These are phyloP conservation scores for Ophiostoma himal-ulmi DNA, from an alignment of 2,329 filamentous ascomycete genomes.

Conservation along the genomic window DNA sequence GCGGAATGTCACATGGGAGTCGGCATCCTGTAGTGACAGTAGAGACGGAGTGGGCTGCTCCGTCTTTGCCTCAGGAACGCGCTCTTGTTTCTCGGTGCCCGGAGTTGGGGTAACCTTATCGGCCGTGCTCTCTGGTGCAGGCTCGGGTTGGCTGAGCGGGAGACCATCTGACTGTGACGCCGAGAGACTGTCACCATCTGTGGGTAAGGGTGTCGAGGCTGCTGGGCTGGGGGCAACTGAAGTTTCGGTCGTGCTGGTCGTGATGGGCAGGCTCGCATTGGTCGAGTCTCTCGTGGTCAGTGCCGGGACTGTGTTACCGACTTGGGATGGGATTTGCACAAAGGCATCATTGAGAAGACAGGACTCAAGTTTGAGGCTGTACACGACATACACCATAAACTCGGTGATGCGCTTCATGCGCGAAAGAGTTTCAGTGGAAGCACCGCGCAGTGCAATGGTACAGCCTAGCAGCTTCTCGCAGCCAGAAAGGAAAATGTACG, in stretches of 20 bases:
- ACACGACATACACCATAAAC: constrained; percentile 98
- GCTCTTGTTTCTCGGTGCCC: not conserved
- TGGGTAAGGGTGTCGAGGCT: not conserved
- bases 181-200: constrained; percentile 12
- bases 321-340: constrained; percentile 63
- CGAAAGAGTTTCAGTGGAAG: constrained; percentile 61
- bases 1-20: constrained; percentile 44
- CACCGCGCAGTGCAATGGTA: constrained; percentile 85
- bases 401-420: constrained; percentile 91
- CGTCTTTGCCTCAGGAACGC: not conserved
- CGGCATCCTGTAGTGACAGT: constrained; percentile 38
- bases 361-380: constrained; percentile 93
- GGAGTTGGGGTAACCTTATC: not conserved
- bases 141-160: constrained; percentile 2
- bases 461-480: constrained; percentile 87
- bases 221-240: constrained; percentile 9
- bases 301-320: constrained; percentile 32
- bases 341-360: constrained; percentile 91
- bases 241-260: not conserved
- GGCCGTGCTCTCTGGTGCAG: not conserved
- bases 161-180: constrained; percentile 12
- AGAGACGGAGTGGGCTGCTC: constrained; percentile 21
- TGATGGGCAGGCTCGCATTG: not conserved
- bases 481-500: constrained; percentile 90
- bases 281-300: constrained; percentile 32